Conservation (phyloP, 208 protist genomes). For the Trypanosoma theileri region DNA sequence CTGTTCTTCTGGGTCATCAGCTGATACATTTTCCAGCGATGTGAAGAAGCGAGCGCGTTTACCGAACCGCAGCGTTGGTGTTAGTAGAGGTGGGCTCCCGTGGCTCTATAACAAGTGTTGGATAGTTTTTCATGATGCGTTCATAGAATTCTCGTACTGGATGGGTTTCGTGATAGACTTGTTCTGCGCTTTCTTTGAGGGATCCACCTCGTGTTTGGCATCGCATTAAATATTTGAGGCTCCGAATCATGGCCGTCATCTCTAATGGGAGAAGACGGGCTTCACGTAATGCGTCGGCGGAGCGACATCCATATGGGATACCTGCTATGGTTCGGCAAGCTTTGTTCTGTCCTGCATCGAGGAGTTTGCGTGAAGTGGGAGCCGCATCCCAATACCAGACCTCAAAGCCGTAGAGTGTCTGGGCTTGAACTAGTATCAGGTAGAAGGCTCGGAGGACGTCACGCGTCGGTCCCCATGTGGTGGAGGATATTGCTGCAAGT, state of each 20-base stretch:
- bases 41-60: neutral
- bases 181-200: neutral
- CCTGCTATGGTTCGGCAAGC: constrained; percentile 5
- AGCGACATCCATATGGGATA: neutral
- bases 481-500: neutral
- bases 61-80: neutral
- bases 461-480: constrained; percentile 4
- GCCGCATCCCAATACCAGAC: constrained; percentile 7
- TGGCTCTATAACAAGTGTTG: constrained; percentile 1
- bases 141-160: neutral
- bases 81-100: neutral
- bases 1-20: neutral
- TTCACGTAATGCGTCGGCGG: neutral
- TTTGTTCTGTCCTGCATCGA: neutral
- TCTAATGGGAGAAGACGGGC: neutral
- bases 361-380: neutral
- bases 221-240: neutral
- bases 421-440: constrained; percentile 1
- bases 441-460: constrained; percentile 2
- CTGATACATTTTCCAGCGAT: neutral
- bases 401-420: constrained; percentile 2
- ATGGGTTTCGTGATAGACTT: neutral
- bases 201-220: constrained; percentile 1
- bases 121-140: neutral
- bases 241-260: neutral